These are phyloP conservation scores for Endotrypanum monterogeii DNA, from an alignment of 208 protist genomes.

Conservation along the genomic window DNA sequence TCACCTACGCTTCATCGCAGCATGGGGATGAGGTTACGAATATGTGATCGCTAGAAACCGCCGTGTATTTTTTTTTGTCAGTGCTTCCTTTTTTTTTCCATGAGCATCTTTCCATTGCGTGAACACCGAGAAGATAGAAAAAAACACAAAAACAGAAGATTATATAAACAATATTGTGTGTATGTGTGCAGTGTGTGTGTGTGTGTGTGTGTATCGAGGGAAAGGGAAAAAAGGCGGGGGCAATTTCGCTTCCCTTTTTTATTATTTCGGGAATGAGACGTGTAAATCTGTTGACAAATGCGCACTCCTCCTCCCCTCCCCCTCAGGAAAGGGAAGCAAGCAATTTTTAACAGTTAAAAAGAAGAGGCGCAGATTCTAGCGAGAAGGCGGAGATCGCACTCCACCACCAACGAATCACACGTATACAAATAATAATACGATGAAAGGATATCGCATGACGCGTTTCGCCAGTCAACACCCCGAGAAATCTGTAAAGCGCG, in stretches of 20 bases:
- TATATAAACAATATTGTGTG: too few species aligned
- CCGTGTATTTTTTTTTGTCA: not conserved
- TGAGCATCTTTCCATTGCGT: not conserved
- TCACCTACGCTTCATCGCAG: not conserved
- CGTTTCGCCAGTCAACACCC: not conserved
- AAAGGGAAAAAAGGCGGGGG: not conserved
- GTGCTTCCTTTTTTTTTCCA: not conserved
- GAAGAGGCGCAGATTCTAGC: not conserved
- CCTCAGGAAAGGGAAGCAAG: not conserved
- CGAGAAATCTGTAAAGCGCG: not conserved
- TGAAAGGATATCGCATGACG: not conserved
- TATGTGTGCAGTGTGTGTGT: too few species aligned
- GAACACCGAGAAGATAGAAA: not conserved
- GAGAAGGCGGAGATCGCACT: not conserved
- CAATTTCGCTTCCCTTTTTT: not conserved
- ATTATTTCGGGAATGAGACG: not conserved
- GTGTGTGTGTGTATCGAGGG: too few species aligned
- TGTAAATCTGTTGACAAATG: too few species aligned
- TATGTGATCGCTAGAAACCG: not conserved
- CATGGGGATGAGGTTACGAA: not conserved
- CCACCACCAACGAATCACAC: not conserved
- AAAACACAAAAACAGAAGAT: not conserved
- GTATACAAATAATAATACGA: constrained; percentile 2
- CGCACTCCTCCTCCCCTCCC: too few species aligned
- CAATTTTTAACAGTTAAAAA: not conserved